phyloP scores from a whole-genome alignment of 768 basidiomycete species.

The Leccinum aurantiacum region DNA sequence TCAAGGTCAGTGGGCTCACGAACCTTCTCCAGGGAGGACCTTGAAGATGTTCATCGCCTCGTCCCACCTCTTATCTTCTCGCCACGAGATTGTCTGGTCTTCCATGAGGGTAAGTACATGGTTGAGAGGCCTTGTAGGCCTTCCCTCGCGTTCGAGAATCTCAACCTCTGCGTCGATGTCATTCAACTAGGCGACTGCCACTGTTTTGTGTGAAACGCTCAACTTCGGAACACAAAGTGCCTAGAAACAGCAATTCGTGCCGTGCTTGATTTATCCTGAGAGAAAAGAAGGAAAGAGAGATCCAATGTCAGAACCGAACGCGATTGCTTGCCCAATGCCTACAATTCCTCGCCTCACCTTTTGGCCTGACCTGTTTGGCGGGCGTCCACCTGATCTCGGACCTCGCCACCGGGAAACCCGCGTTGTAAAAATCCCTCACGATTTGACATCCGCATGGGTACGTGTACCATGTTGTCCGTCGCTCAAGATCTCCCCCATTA shows the following conservation, averaged over 20 bases:
- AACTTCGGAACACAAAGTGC: slow-evolving; percentile 53
- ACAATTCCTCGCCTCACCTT: slow-evolving; percentile 41
- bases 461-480: too few species aligned
- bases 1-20: neutral
- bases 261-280: slow-evolving; percentile 70
- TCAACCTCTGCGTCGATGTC: slow-evolving; percentile 47
- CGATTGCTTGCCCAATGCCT: too few species aligned
- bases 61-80: slow-evolving; percentile 54
- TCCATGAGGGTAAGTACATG: slow-evolving; percentile 50
- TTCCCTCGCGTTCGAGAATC: slow-evolving; percentile 26
- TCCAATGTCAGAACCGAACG: too few species aligned
- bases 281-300: too few species aligned
- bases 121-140: slow-evolving; percentile 34
- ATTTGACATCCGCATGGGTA: slow-evolving; percentile 47
- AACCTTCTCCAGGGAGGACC: slow-evolving; percentile 30
- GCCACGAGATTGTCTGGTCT: slow-evolving; percentile 56
- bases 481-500: slow-evolving; percentile 8
- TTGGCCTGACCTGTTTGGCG: slow-evolving; percentile 21
- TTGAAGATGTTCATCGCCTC: slow-evolving; percentile 40
- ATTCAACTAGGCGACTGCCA: slow-evolving; percentile 58
- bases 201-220: slow-evolving; percentile 39
- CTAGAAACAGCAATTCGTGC: slow-evolving; percentile 51
- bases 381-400: slow-evolving; percentile 59
- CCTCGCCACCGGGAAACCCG: slow-evolving; percentile 61
- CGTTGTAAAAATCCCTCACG: slow-evolving; percentile 53